These are phyloP conservation scores for Neospora caninum DNA, from an alignment of 169 alveolate species.

Conservation along the genomic window DNA sequence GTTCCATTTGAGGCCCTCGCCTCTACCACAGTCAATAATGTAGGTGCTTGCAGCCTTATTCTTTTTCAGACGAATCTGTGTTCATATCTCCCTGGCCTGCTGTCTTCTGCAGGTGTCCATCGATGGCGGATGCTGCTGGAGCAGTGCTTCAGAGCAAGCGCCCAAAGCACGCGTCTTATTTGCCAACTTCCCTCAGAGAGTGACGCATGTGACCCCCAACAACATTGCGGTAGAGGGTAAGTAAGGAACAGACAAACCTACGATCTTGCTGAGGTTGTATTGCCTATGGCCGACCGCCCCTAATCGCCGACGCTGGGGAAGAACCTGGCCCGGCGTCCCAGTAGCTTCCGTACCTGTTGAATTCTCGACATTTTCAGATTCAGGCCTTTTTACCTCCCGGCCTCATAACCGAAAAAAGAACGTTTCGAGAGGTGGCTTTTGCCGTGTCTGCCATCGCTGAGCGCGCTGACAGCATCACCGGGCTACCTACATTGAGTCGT, in stretches of 20 bases:
- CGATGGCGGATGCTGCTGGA: slow-evolving; percentile 30
- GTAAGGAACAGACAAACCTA: background rate
- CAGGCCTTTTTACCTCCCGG: too few species aligned
- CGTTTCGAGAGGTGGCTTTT: too few species aligned
- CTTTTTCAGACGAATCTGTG: background rate
- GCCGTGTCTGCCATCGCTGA: too few species aligned
- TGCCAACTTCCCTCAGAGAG: background rate
- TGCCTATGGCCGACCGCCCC: background rate
- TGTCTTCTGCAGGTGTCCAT: background rate
- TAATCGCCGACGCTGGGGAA: background rate
- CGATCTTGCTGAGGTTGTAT: background rate
- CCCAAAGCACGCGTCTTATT: background rate
- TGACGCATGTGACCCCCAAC: background rate
- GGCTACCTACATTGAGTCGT: too few species aligned
- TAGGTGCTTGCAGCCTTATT: background rate
- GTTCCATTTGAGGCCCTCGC: too few species aligned
- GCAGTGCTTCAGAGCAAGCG: background rate
- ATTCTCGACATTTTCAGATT: too few species aligned
- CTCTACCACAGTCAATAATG: too few species aligned
- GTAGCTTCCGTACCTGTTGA: background rate
- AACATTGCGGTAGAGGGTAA: background rate
- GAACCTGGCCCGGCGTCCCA: background rate
- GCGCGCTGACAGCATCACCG: too few species aligned
- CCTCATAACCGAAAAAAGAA: too few species aligned
- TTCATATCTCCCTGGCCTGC: background rate